A percentile compares a stretch with the other conserved stretches of the same genome.
Evolutionary conservation across 495 filamentous ascomycete species (phyloP).

Genomic region (Alectoria sarmentosa): DNA sequence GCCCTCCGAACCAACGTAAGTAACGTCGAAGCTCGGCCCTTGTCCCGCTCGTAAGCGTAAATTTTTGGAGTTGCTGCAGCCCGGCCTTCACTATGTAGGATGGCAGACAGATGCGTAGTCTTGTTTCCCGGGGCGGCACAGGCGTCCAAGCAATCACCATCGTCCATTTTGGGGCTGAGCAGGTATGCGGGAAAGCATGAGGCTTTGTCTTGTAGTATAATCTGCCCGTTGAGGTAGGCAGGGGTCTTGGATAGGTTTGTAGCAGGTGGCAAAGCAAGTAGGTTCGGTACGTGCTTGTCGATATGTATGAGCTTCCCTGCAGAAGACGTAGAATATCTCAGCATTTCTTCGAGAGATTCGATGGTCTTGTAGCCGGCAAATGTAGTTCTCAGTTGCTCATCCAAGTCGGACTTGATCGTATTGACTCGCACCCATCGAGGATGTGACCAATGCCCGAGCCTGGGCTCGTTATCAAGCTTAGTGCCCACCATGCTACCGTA

Average conservation of each 20-base stretch:
- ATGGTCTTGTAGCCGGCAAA: slow-evolving; percentile 53
- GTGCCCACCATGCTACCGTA: slow-evolving; percentile 3
- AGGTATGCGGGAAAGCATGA: slow-evolving; percentile 92
- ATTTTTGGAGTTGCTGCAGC: slow-evolving; percentile 35
- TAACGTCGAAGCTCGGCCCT: slow-evolving; percentile 58
- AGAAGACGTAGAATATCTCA: slow-evolving; percentile 14
- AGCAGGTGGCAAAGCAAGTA: slow-evolving; percentile 66
- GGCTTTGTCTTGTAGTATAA: slow-evolving; percentile 94
- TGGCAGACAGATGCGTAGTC: slow-evolving; percentile 83
- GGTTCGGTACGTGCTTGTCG: slow-evolving; percentile 72
- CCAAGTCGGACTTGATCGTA: slow-evolving; percentile 60
- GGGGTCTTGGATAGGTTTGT: slow-evolving; percentile 57
- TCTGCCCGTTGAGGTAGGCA: slow-evolving; percentile 65
- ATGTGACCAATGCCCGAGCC: slow-evolving; percentile 31
- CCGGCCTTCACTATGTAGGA: slow-evolving; percentile 41
- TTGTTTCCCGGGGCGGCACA: slow-evolving; percentile 96
- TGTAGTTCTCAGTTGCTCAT: slow-evolving; percentile 59
- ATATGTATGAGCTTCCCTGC: slow-evolving; percentile 43
- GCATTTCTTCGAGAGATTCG: slow-evolving; percentile 39
- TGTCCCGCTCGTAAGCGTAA: slow-evolving; percentile 66
- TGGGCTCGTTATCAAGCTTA: neutral
- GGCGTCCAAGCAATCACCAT: slow-evolving; percentile 76
- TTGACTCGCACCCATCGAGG: slow-evolving; percentile 92
- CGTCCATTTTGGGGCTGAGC: slow-evolving; percentile 50
- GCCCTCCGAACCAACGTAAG: slow-evolving; percentile 76